Evolutionary conservation across 169 alveolate genomes (phyloP).

Genomic region (Plasmodium cynomolgi): DNA sequence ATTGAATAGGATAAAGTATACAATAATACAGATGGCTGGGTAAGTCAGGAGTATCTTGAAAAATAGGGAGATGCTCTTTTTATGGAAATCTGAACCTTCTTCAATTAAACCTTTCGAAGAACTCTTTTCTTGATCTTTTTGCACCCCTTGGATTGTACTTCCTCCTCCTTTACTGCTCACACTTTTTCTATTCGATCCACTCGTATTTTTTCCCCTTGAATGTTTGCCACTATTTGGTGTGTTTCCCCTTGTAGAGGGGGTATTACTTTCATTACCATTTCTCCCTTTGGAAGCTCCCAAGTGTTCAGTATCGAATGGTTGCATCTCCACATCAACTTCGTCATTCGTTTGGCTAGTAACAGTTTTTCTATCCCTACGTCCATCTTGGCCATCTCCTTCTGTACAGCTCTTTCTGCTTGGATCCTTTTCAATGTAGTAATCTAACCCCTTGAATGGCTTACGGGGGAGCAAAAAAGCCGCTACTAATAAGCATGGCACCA

Average conservation of each 20-base stretch:
- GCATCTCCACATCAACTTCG: not conserved
- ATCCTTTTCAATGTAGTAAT: constrained; percentile 14
- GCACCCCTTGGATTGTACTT: not conserved
- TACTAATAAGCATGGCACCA: constrained; percentile 34
- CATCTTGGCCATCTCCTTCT: not conserved
- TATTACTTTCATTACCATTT: not conserved
- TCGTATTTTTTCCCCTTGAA: not conserved
- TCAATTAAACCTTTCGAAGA: not conserved
- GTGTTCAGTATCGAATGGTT: not conserved
- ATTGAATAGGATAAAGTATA: constrained; percentile 48
- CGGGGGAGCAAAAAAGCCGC: constrained; percentile 32
- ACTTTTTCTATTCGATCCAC: not conserved
- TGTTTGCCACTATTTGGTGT: not conserved
- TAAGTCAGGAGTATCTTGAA: constrained; percentile 34
- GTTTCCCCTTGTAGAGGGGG: not conserved
- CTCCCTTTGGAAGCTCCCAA: not conserved
- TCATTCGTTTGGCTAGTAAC: not conserved
- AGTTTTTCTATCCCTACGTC: not conserved
- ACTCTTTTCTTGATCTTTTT: not conserved
- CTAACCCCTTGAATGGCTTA: constrained; percentile 60
- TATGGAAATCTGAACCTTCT: constrained; percentile 13
- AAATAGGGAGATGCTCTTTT: constrained; percentile 21
- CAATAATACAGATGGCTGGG: constrained; percentile 47
- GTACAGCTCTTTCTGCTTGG: not conserved
- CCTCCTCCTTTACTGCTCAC: not conserved